A percentile compares a stretch with the other conserved stretches of the same genome.
Conservation (phyloP, 1,284 basidiomycete species). For the Mycena citricolor region DNA sequence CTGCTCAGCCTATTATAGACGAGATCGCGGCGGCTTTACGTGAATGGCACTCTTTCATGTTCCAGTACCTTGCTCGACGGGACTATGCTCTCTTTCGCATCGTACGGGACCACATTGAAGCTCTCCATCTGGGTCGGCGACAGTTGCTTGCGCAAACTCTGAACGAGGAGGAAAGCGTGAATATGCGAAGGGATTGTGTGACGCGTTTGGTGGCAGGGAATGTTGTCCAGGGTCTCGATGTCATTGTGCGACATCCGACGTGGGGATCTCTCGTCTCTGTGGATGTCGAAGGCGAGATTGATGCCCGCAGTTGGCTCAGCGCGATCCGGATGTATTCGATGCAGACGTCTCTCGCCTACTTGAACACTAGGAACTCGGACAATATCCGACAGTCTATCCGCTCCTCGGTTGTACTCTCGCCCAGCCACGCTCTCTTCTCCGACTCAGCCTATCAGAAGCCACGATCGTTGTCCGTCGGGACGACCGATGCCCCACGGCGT, state of each 20-base stretch:
- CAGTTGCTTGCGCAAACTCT: slow-evolving; percentile 90
- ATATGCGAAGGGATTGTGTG: slow-evolving; percentile 85
- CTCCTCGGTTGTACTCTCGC: slow-evolving; percentile 44
- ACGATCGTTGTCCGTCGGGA: slow-evolving; percentile 26
- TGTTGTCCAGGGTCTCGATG: slow-evolving; percentile 88
- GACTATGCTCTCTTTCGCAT: slow-evolving; percentile 90
- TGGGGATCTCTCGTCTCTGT: slow-evolving; percentile 88
- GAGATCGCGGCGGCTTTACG: slow-evolving; percentile 95
- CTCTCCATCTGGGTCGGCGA: slow-evolving; percentile 84
- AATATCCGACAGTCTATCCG: slow-evolving; percentile 46
- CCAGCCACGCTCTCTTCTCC: slow-evolving; percentile 67
- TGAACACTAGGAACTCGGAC: slow-evolving; percentile 45
- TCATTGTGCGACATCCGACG: slow-evolving; percentile 92
- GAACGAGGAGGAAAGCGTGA: slow-evolving; percentile 83
- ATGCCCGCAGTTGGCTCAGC: slow-evolving; percentile 78
- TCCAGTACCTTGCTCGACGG: slow-evolving; percentile 83
- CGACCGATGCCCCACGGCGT: slow-evolving; percentile 35
- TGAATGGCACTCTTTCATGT: slow-evolving; percentile 94
- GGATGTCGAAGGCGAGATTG: slow-evolving; percentile 75
- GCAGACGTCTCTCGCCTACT: slow-evolving; percentile 82
- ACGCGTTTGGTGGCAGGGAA: slow-evolving; percentile 88
- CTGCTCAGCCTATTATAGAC: slow-evolving; percentile 88
- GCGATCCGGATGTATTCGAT: slow-evolving; percentile 87
- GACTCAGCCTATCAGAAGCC: slow-evolving; percentile 51
- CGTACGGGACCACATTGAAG: slow-evolving; percentile 89